These are phyloP conservation scores for Lactarius hatsudake DNA, from an alignment of 768 basidiomycete species.

Conservation along the genomic window DNA sequence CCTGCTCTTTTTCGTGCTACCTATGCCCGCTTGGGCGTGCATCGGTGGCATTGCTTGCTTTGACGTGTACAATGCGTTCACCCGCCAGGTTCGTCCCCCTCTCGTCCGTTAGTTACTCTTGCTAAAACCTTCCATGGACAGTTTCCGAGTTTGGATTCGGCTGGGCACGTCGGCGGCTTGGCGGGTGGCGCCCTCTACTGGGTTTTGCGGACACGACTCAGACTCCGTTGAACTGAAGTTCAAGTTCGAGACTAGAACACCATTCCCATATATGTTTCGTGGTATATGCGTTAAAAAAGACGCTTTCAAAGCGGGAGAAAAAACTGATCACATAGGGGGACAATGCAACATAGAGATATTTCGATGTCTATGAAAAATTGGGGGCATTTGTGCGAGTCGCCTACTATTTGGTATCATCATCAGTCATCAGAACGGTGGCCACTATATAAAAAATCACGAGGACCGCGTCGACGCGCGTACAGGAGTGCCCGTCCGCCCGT, in stretches of 20 bases:
- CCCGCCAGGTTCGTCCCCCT: conserved; percentile 32
- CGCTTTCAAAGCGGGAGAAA: not conserved
- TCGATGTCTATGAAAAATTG: not conserved
- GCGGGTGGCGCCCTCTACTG: conserved; percentile 22
- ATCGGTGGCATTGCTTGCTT: conserved; percentile 65
- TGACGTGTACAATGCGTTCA: conserved; percentile 47
- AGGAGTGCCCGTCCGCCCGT: conserved; percentile 76
- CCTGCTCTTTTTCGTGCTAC: conserved; percentile 70
- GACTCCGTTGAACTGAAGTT: not conserved
- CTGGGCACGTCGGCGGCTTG: conserved; percentile 23
- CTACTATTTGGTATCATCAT: conserved; percentile 5
- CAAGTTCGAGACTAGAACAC: not conserved
- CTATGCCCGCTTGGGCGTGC: conserved; percentile 74
- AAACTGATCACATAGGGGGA: conserved; percentile 9
- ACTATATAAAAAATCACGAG: conserved; percentile 1
- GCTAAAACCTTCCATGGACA: not conserved
- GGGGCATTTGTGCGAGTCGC: not conserved
- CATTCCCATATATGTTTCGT: not conserved
- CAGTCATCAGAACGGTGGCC: not conserved
- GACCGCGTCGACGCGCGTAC: conserved; percentile 31
- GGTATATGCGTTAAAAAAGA: not conserved
- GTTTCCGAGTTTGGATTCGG: conserved; percentile 19
- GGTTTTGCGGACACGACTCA: conserved; percentile 16
- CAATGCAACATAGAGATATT: conserved; percentile 6
- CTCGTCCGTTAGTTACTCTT: not conserved